A percentile compares a stretch with the other conserved stretches of the same genome.
These are phyloP conservation scores for Cladorrhinum sp. DNA, from an alignment of 2,329 filamentous ascomycete genomes.

Conservation along the genomic window DNA sequence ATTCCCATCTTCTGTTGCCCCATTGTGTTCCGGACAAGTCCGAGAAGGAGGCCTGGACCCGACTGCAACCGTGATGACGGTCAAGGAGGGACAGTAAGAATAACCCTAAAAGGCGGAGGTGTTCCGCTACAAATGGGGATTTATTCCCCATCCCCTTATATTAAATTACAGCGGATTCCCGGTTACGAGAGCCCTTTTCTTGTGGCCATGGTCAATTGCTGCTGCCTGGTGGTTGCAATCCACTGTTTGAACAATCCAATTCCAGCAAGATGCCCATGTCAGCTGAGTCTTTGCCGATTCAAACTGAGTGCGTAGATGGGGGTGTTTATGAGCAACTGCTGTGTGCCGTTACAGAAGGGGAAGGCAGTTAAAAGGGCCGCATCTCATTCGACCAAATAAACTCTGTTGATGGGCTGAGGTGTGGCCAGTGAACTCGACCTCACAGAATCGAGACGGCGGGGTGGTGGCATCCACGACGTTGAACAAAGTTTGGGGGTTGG, in stretches of 20 bases:
- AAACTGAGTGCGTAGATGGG: neutral
- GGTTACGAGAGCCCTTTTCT: neutral
- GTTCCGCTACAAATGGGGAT: slow-evolving; percentile 6
- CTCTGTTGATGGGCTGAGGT: neutral
- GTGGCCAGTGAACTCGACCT: neutral
- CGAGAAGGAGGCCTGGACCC: slow-evolving; percentile 18
- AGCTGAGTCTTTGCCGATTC: slow-evolving; percentile 6
- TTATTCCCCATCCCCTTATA: neutral
- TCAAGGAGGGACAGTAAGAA: neutral
- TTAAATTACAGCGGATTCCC: neutral
- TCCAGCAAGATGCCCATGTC: neutral
- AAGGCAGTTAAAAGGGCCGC: neutral
- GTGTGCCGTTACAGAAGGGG: neutral
- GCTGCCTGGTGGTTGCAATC: slow-evolving; percentile 14
- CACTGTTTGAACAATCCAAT: neutral
- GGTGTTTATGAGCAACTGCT: neutral
- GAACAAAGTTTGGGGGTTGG: neutral
- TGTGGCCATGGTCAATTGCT: neutral
- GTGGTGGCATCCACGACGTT: neutral
- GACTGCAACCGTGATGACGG: slow-evolving; percentile 15
- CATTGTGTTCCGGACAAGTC: neutral
- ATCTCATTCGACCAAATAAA: neutral
- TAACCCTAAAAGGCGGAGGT: slow-evolving; percentile 7
- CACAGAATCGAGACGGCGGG: too few species aligned
- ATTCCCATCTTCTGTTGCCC: neutral